Base-by-base conservation (phyloP, 495 filamentous ascomycete genomes). In the Jackrogersella minutella region DNA sequence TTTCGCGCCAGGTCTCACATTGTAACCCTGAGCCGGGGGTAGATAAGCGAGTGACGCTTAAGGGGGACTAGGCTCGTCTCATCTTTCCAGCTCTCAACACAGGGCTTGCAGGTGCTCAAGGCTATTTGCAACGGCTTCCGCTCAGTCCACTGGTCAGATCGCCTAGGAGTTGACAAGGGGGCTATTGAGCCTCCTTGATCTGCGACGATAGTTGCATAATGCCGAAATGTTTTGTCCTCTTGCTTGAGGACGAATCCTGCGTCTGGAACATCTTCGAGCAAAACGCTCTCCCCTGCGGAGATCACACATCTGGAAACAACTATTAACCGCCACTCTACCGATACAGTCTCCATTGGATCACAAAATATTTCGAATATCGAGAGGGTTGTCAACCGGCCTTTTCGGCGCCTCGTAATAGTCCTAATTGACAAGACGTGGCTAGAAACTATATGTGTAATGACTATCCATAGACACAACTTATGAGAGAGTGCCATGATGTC, bases 271-370 rank as follows among this genome's bases (percentile, higher is more conserved):
- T 60, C 28, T 50, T 69, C 54, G 61, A 70, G 56, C 47, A 58
- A 47, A 61, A 53, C 44, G 19, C 47, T 24, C 28, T 58, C 40
- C 55, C 56, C 60, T 55, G 69, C 44, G 62, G 34, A 59, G 62
- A 72, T 79, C 72, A 79, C 36, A 64, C 68, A 63, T 51, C 68
- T 41, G 57, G 66, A 64, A 64, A 64, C 55, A 28, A 51, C 53
- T 31, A 52, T 36, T 64, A 69, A 22, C 66, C 61, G 66, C 66
- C 55, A 57, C 28, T 53, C 44, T 58, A 44, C 55, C 61, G 39
- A 46, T 26, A 34, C 21, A 24, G 1, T 37, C 43, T 46, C 61
- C 56, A 58, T 60, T 62, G 66, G 37, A 60, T 69, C 66, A 54
- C 39, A 46, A 13, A 56, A 46, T 55, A 50, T 56, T 30, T 64